A percentile compares a stretch with the other conserved stretches of the same genome.
Evolutionary conservation across 1,139 yeast species (phyloP).

Genomic region (Yamadazyma siamensis): DNA sequence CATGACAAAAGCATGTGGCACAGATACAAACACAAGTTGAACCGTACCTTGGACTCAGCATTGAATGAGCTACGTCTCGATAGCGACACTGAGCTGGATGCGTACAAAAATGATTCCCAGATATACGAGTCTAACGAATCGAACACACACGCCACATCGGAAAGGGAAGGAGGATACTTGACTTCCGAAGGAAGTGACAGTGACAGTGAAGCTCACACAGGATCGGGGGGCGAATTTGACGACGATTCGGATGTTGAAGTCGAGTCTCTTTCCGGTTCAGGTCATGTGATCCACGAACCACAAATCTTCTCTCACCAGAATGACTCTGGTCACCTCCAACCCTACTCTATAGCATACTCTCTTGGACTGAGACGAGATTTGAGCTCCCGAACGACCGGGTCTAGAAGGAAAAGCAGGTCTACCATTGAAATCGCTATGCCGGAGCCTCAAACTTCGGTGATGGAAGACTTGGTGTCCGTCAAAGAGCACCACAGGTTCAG

Average conservation of each 20-base stretch:
- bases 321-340: too few relatives aligned
- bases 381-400: not conserved
- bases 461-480: conserved; percentile 14
- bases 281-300: not conserved
- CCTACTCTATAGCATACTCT: not conserved
- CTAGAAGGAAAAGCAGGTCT: not conserved
- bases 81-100: not conserved
- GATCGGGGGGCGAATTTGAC: too few relatives aligned
- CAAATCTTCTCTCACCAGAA: not conserved
- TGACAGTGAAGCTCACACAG: not conserved
- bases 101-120: too few relatives aligned
- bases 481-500: conserved; percentile 20
- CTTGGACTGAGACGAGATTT: not conserved
- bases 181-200: not conserved
- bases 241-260: conserved; percentile 1
- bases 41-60: not conserved
- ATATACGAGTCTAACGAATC: too few relatives aligned
- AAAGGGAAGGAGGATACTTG: not conserved
- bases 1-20: not conserved
- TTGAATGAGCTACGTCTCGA: not conserved
- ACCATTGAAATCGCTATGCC: conserved; percentile 9
- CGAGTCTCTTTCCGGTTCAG: too few relatives aligned
- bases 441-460: conserved; percentile 12
- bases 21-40: not conserved
- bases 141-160: too few relatives aligned